phyloP scores from a whole-genome alignment of 2,329 filamentous ascomycete genomes.

The Alternaria atra region DNA sequence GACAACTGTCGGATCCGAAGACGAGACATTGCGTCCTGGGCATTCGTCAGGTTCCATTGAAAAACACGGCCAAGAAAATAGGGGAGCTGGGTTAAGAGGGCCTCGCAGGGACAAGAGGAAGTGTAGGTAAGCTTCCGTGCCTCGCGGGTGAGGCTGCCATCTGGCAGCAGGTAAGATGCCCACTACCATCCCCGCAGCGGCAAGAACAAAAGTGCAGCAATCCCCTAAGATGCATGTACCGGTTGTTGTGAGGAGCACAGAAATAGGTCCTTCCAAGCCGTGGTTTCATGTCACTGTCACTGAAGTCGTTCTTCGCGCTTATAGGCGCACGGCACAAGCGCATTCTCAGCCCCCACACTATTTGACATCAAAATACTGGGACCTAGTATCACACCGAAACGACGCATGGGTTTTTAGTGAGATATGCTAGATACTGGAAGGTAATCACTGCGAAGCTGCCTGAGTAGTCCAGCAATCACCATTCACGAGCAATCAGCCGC shows the following conservation, averaged over 20 bases:
- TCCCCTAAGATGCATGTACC: neutral
- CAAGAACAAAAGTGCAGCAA: neutral
- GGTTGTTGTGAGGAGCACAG: neutral
- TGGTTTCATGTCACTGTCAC: neutral
- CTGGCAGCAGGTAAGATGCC: conserved; percentile 4
- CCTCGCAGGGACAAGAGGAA: neutral
- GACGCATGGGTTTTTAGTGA: neutral
- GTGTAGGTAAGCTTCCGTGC: conserved; percentile 13
- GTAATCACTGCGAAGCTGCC: neutral
- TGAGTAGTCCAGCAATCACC: neutral
- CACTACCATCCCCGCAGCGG: neutral
- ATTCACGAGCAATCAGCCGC: neutral
- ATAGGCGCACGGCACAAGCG: conserved; percentile 8
- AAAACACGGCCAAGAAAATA: neutral
- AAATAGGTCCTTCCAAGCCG: neutral
- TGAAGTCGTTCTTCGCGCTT: conserved; percentile 1
- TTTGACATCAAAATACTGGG: neutral
- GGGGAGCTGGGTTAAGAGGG: neutral
- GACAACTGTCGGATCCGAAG: neutral
- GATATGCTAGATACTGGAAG: conserved; percentile 5
- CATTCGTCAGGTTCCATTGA: neutral
- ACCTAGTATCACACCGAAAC: neutral
- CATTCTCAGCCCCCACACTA: conserved; percentile 1
- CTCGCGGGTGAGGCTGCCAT: conserved; percentile 14
- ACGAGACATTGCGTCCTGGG: neutral